These are phyloP conservation scores for Melaleuca quinquenervia DNA, from an alignment of 345 rosid genomes.

Conservation along the genomic window DNA sequence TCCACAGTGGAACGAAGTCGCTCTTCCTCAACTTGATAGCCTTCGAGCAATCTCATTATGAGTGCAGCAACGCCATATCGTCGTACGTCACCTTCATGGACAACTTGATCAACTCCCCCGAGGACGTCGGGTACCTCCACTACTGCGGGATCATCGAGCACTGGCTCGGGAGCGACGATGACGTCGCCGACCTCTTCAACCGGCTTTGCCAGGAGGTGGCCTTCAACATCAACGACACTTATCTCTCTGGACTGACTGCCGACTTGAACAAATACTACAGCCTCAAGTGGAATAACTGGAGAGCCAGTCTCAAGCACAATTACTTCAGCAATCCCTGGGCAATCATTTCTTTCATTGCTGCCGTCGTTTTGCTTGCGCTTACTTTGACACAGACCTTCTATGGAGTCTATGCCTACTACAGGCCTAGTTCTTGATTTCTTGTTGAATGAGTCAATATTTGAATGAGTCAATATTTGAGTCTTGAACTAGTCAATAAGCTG, in stretches of 20 bases:
- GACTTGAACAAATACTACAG: constrained; percentile 52
- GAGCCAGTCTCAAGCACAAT: constrained; percentile 51
- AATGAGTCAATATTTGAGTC: too few species aligned
- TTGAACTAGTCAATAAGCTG: too few species aligned
- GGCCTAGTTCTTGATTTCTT: constrained; percentile 6
- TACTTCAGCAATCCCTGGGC: constrained; percentile 85
- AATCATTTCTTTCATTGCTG: constrained; percentile 56
- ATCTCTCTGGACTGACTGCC: constrained; percentile 40
- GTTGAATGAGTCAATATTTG: too few species aligned
- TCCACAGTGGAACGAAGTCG: constrained; percentile 80
- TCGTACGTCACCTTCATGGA: constrained; percentile 83
- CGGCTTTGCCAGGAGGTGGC: constrained; percentile 75
- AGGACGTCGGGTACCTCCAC: constrained; percentile 65
- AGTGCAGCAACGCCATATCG: constrained; percentile 64
- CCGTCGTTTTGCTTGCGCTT: constrained; percentile 48
- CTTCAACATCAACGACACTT: constrained; percentile 53
- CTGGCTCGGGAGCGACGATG: constrained; percentile 81
- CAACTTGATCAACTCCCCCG: constrained; percentile 65
- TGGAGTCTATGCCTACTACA: constrained; percentile 53
- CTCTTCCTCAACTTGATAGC: constrained; percentile 80
- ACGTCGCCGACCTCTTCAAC: constrained; percentile 83
- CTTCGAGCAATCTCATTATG: constrained; percentile 65
- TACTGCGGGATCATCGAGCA: constrained; percentile 63
- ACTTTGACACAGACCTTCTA: constrained; percentile 71
- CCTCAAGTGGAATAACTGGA: constrained; percentile 71